A percentile compares a stretch with the other conserved stretches of the same genome.
Evolutionary conservation across 441 rosid genomes (phyloP).

Genomic region (Adansonia rubrostipa): DNA sequence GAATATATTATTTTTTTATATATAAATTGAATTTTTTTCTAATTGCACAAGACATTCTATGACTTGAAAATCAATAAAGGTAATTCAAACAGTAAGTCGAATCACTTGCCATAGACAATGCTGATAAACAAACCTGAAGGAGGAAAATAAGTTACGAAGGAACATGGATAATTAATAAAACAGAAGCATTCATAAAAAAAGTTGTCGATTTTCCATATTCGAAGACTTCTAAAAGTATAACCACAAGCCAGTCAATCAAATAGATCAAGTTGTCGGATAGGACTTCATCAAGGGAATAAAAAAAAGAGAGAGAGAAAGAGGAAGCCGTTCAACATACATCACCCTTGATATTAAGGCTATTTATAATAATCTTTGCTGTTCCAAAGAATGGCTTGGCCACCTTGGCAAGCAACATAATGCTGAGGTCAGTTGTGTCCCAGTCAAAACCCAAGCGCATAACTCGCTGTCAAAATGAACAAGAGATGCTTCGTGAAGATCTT

Average conservation of each 20-base stretch:
- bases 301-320: background rate
- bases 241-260: background rate
- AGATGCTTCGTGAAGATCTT: constrained; percentile 16
- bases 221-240: background rate
- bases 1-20: background rate
- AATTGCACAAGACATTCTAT: background rate
- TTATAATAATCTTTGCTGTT: constrained; percentile 83
- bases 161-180: background rate
- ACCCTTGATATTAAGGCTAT: constrained; percentile 92
- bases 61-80: background rate
- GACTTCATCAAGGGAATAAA: background rate
- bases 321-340: constrained; percentile 62
- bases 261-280: background rate
- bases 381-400: constrained; percentile 84
- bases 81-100: background rate
- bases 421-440: constrained; percentile 86
- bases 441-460: constrained; percentile 78
- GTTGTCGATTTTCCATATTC: background rate
- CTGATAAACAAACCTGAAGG: background rate
- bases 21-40: background rate
- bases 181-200: constrained; percentile 9
- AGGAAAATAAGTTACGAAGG: background rate
- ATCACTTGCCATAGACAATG: background rate
- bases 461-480: constrained; percentile 52
- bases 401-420: constrained; percentile 85